These are phyloP conservation scores for Claviceps humidiphila DNA, from an alignment of 2,329 filamentous ascomycete species.

Conservation along the genomic window DNA sequence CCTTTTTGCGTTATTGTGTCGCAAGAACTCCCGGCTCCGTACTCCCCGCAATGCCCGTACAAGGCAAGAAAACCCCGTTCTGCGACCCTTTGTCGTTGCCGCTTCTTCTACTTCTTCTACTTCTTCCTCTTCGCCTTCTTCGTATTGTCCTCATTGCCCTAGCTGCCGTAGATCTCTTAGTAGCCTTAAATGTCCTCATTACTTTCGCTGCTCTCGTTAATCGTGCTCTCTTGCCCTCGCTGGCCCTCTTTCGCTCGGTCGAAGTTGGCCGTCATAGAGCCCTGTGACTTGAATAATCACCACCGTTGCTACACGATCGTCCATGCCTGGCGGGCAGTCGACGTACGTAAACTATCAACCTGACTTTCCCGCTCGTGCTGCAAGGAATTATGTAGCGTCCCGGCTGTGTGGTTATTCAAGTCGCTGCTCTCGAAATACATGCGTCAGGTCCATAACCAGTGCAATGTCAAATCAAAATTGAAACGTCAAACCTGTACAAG, in stretches of 20 bases:
- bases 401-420: constrained; percentile 1
- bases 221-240: neutral
- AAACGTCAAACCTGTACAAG: neutral
- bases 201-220: no score
- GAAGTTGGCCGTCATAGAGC: neutral
- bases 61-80: neutral
- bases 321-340: neutral
- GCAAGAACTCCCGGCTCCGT: neutral
- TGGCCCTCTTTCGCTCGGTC: neutral
- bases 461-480: neutral
- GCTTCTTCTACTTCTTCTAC: neutral
- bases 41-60: neutral
- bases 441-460: neutral
- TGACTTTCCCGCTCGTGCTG: constrained; percentile 3
- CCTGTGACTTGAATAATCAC: neutral
- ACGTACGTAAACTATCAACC: constrained; percentile 1
- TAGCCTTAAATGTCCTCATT: no score
- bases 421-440: neutral
- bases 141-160: neutral
- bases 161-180: no score
- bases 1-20: neutral
- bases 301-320: neutral
- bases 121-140: neutral
- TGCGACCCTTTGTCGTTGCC: neutral
- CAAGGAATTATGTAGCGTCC: constrained; percentile 2